phyloP scores from a whole-genome alignment of 1,284 basidiomycete genomes.

The Tilletia walkeri region DNA sequence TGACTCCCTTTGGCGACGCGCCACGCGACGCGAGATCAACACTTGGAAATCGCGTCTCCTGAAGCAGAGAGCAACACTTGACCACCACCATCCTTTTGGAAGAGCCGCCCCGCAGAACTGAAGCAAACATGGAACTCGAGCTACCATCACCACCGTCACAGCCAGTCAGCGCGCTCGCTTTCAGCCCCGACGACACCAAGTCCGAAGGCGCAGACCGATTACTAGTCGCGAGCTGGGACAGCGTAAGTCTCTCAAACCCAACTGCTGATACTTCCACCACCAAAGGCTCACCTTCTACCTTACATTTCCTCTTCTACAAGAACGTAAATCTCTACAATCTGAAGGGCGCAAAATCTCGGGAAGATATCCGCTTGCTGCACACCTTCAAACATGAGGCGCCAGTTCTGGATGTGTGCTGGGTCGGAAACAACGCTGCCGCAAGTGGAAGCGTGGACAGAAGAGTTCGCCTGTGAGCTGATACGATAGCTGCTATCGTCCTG shows the following conservation, averaged over 20 bases:
- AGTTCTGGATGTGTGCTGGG: constrained; percentile 51
- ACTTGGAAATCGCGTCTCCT: background rate
- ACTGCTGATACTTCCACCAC: background rate
- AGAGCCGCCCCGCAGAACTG: too few relatives aligned
- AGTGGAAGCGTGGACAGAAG: constrained; percentile 45
- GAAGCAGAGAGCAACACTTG: background rate
- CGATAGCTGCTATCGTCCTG: background rate
- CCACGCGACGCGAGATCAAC: constrained; percentile 13
- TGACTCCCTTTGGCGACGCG: background rate
- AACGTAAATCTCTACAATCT: constrained; percentile 43
- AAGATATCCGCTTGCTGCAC: constrained; percentile 28
- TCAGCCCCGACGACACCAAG: background rate
- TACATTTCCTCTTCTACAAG: constrained; percentile 4
- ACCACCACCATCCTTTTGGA: background rate
- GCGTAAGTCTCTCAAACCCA: constrained; percentile 9
- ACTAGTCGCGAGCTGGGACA: constrained; percentile 50
- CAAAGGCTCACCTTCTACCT: too few relatives aligned
- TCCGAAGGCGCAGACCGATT: constrained; percentile 19
- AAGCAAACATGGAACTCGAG: background rate
- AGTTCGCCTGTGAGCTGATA: constrained; percentile 33
- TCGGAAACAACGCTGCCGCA: constrained; percentile 39
- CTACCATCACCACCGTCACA: background rate
- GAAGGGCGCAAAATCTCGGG: background rate
- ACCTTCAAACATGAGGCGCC: constrained; percentile 47
- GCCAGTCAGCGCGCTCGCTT: constrained; percentile 6